phyloP scores from a whole-genome alignment of 345 rosid species.

The Dovyalis caffra region DNA sequence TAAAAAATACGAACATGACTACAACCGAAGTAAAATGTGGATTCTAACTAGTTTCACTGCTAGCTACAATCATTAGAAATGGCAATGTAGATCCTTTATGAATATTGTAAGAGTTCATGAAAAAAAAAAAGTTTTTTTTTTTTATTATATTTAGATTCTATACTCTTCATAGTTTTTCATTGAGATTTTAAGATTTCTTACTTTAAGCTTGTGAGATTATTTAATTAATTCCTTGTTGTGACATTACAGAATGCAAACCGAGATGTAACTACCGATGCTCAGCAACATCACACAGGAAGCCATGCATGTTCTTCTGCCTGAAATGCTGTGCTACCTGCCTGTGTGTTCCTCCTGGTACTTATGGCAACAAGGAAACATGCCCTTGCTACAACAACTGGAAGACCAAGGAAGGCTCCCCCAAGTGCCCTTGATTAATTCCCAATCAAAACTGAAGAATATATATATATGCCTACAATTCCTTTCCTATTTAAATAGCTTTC shows the following conservation, averaged over 20 bases:
- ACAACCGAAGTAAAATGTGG: no score
- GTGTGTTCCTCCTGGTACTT: conserved; percentile 24
- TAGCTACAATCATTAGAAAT: no score
- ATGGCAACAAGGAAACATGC: conserved; percentile 17
- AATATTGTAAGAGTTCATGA: no score
- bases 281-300: conserved; percentile 23
- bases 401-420: conserved; percentile 22
- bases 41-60: no score
- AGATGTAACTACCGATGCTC: conserved; percentile 18
- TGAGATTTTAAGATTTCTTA: no score
- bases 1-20: no score
- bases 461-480: not conserved
- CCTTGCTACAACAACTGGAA: conserved; percentile 22
- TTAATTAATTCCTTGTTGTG: not conserved
- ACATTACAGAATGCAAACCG: conserved; percentile 5
- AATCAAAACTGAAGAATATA: not conserved
- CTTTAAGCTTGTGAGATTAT: no score
- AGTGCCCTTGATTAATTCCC: conserved; percentile 8
- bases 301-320: conserved; percentile 23
- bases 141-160: no score
- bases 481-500: no score
- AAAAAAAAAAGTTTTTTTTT: no score
- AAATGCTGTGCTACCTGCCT: conserved; percentile 21
- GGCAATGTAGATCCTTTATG: no score
- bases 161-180: no score